phyloP scores from a whole-genome alignment of 1,284 basidiomycete genomes.

The Pseudozyma thailandica region DNA sequence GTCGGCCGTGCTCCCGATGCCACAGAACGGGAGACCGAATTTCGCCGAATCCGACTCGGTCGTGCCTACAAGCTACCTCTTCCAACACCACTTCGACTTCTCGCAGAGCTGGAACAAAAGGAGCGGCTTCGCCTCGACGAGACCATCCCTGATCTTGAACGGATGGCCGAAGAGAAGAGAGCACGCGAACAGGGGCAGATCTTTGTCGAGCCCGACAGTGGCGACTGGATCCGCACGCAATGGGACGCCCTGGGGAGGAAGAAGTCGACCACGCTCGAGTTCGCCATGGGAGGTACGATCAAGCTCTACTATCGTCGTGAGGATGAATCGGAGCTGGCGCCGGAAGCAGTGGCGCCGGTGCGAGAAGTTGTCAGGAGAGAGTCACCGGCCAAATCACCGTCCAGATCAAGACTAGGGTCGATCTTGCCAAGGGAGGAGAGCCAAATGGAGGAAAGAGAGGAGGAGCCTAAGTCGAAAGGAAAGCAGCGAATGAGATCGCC shows the following conservation, averaged over 20 bases:
- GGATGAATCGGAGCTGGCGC: not conserved
- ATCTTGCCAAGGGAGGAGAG: not conserved
- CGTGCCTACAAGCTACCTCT: slow-evolving; percentile 19
- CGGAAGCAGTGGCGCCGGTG: not conserved
- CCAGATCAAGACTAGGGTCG: slow-evolving; percentile 4
- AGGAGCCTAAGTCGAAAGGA: not conserved
- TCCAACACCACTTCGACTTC: slow-evolving; percentile 1
- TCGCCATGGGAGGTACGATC: slow-evolving; percentile 15
- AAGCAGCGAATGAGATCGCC: not conserved
- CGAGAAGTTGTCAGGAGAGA: slow-evolving; percentile 10
- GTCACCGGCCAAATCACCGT: slow-evolving; percentile 8
- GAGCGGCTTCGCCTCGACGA: slow-evolving; percentile 29
- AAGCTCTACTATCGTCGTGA: slow-evolving; percentile 9
- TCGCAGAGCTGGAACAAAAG: slow-evolving; percentile 24
- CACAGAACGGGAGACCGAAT: not conserved
- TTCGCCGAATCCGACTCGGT: slow-evolving; percentile 16
- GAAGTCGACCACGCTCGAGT: slow-evolving; percentile 2
- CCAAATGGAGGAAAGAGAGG: not conserved
- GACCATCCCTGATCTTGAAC: not conserved
- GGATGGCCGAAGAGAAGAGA: slow-evolving; percentile 9
- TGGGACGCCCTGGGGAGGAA: slow-evolving; percentile 14
- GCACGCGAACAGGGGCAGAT: slow-evolving; percentile 25
- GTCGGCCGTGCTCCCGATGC: slow-evolving; percentile 20
- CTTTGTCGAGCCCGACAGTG: slow-evolving; percentile 15
- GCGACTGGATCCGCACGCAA: slow-evolving; percentile 13